Evolutionary conservation across 2,329 filamentous ascomycete species (phyloP).

Genomic region (Xylariales sp.): DNA sequence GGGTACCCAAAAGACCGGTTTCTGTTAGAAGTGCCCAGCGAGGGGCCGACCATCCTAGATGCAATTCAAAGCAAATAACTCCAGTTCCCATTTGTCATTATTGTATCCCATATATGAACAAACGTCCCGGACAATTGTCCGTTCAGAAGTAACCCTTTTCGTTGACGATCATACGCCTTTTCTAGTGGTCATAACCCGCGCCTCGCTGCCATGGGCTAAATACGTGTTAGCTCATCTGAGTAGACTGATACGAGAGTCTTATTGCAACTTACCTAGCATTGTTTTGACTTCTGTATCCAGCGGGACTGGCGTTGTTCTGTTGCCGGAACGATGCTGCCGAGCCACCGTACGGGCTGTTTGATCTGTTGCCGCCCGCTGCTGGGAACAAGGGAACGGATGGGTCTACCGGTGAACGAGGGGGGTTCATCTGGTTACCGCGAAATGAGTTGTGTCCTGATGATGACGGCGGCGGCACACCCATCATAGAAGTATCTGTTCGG

Average conservation of each 20-base stretch:
- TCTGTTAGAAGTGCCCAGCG: no score
- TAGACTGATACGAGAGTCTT: neutral
- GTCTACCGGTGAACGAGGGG: slow-evolving; percentile 42
- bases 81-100: slow-evolving; percentile 25
- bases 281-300: no score
- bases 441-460: slow-evolving; percentile 6
- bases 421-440: slow-evolving; percentile 20
- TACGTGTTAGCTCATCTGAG: slow-evolving; percentile 11
- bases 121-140: slow-evolving; percentile 15
- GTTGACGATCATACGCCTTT: slow-evolving; percentile 15
- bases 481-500: slow-evolving; percentile 25
- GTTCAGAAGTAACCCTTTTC: slow-evolving; percentile 21
- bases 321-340: slow-evolving; percentile 31
- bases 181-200: slow-evolving; percentile 48
- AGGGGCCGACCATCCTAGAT: slow-evolving; percentile 12
- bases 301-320: no score
- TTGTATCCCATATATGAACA: slow-evolving; percentile 23
- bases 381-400: slow-evolving; percentile 49
- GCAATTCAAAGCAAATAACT: slow-evolving; percentile 25
- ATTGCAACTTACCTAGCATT: slow-evolving; percentile 39
- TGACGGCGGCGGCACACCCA: slow-evolving; percentile 1
- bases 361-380: slow-evolving; percentile 24
- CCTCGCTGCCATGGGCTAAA: slow-evolving; percentile 52
- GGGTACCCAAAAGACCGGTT: no score
- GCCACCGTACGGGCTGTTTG: slow-evolving; percentile 24